Evolutionary conservation across 805 yeast species (phyloP).

Genomic region (Maudiozyma barnettii): DNA sequence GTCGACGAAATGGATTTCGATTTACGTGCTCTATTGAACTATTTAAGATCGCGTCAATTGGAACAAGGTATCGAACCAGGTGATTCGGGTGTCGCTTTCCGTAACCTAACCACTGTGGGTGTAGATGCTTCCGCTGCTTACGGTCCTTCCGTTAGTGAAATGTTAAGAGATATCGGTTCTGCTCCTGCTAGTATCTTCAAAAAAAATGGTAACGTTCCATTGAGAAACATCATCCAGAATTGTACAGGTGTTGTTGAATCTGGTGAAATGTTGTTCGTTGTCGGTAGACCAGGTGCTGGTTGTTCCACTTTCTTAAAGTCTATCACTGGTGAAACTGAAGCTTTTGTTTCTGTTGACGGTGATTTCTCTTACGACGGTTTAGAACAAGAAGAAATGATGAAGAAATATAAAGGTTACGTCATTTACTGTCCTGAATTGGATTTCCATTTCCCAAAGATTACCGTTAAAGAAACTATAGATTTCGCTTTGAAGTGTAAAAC

Average conservation of each 20-base stretch:
- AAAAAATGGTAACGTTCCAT: constrained; percentile 22
- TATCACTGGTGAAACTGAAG: constrained; percentile 37
- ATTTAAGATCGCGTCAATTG: constrained; percentile 31
- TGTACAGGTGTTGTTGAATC: constrained; percentile 36
- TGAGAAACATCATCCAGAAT: constrained; percentile 33
- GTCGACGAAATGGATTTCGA: constrained; percentile 39
- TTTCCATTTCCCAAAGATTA: constrained; percentile 42
- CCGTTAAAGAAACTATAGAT: constrained; percentile 42
- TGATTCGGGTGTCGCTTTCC: constrained; percentile 43
- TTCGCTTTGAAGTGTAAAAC: constrained; percentile 42
- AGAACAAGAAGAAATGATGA: constrained; percentile 38
- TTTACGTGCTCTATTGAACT: constrained; percentile 34
- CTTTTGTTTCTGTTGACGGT: constrained; percentile 32
- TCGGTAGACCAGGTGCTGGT: constrained; percentile 57
- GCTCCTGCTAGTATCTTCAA: constrained; percentile 20
- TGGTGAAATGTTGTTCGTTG: constrained; percentile 45
- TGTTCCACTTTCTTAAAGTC: constrained; percentile 46
- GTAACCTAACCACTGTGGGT: constrained; percentile 37
- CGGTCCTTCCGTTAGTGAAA: constrained; percentile 39
- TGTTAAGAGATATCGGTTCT: constrained; percentile 29
- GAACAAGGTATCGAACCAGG: constrained; percentile 41
- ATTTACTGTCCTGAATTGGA: constrained; percentile 46
- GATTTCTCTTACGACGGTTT: constrained; percentile 42
- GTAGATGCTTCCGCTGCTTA: constrained; percentile 45
- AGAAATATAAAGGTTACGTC: constrained; percentile 38